Base-by-base conservation (phyloP, 2,329 filamentous ascomycete species). In the Amauroascus niger region DNA sequence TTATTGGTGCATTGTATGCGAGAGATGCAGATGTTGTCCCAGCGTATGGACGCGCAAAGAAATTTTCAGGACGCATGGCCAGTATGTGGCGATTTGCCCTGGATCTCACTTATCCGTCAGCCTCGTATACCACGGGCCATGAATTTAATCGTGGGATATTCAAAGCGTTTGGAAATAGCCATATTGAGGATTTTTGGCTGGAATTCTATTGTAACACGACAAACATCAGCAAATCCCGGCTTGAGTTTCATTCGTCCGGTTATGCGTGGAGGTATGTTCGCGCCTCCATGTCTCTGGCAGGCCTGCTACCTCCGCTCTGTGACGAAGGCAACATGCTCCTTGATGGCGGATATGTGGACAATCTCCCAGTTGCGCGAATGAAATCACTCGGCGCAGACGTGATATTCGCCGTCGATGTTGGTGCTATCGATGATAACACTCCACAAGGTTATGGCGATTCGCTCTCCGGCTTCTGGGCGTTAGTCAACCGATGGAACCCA, bases 121-220 rank as follows among this genome's bases (percentile, higher is more conserved):
- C 88, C 6, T 95, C 91, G 1, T 98, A 98, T 71, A 98, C 94
- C 0, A 98, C 93, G 0, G 93, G 93, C 0, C 93, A 98, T 66
- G 93, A 98, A 64, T 98, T 98, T 79, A 98, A 98, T 63, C 87
- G 93, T 6, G 93, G 93, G 39, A 96, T 98, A 59, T 98, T 96
- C 80, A 98, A 98, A 70, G 89, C 91, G 0, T 96, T 98, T 67
- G 93, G 90, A 13, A 88, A 96, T 64, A 87, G 88, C 8, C 93
- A 97, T 66, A 97, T 98, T 55, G 93, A 98, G 71, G 93, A 98
- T 68, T 98, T 97, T 65, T 98, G 93, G 93, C 79, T 98, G 9
- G 89, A 95, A 61, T 98, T 88, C 68, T 98, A 98, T 73, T 98
- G 94, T 78, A 98, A 98, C 71, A 97, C 93, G 0, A 98, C 94